These are phyloP conservation scores for Entamoeba invadens DNA, from an alignment of 208 protist species.

Conservation along the genomic window DNA sequence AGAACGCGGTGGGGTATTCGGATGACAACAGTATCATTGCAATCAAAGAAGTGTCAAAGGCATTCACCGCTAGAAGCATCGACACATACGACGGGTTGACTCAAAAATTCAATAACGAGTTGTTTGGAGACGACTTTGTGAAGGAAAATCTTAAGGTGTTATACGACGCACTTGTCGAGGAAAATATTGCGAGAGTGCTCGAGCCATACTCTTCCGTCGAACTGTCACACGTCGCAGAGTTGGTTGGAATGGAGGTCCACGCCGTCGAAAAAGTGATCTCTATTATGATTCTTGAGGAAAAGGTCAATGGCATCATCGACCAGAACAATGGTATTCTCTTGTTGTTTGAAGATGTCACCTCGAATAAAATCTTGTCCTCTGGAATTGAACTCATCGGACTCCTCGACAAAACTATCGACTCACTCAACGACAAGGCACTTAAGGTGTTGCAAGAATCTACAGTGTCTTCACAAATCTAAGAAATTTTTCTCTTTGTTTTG, in stretches of 20 bases:
- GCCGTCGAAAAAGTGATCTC: constrained; percentile 16
- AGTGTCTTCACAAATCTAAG: background rate
- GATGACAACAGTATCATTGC: background rate
- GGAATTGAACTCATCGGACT: background rate
- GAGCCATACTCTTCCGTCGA: constrained; percentile 20
- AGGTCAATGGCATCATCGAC: constrained; percentile 15
- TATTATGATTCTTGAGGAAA: constrained; percentile 29
- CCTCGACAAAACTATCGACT: background rate
- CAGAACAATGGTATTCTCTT: constrained; percentile 21
- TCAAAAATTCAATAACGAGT: background rate
- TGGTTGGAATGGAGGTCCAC: constrained; percentile 12
- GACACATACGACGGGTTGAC: background rate
- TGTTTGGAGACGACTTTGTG: constrained; percentile 9
- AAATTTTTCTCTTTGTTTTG: background rate
- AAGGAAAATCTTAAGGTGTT: background rate
- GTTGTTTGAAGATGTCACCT: constrained; percentile 2
- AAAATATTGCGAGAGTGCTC: constrained; percentile 5
- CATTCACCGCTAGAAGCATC: background rate
- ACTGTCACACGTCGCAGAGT: constrained; percentile 10
- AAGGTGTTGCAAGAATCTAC: background rate
- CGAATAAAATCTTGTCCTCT: constrained; percentile 3
- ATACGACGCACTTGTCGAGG: constrained; percentile 12
- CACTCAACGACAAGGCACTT: background rate
- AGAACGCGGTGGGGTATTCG: background rate
- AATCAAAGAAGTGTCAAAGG: background rate